A percentile compares a stretch with the other conserved stretches of the same genome.
Conservation (phyloP, 1,139 yeast genomes). For the Taphrina populina region DNA sequence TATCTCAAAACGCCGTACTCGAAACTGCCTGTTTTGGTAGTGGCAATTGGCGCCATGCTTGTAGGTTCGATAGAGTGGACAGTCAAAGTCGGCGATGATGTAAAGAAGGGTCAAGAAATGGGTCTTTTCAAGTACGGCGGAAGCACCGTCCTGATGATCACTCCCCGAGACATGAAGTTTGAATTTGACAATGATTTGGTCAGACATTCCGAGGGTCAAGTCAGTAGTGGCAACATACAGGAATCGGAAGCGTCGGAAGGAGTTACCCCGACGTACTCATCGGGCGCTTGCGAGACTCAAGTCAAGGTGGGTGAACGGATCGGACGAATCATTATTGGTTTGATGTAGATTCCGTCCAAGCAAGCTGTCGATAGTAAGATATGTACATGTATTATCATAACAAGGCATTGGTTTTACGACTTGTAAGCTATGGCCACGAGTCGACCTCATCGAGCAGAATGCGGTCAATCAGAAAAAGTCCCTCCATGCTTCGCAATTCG, state of each 20-base stretch:
- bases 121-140: constrained; percentile 99
- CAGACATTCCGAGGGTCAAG: constrained; percentile 54
- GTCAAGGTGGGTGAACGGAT: constrained; percentile 14
- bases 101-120: constrained; percentile 73
- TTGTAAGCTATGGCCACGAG: neutral
- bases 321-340: neutral
- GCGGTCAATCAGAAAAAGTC: neutral
- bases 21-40: constrained; percentile 61
- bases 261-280: no score
- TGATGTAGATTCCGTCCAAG: neutral
- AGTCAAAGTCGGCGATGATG: constrained; percentile 58
- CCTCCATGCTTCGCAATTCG: neutral
- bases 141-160: constrained; percentile 72
- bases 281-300: constrained; percentile 9
- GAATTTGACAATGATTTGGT: constrained; percentile 71
- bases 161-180: constrained; percentile 49
- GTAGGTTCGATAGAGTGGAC: constrained; percentile 84
- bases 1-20: neutral
- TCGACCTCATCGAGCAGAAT: no score
- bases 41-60: constrained; percentile 98
- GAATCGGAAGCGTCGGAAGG: neutral
- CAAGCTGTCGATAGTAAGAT: neutral
- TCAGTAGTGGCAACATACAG: neutral
- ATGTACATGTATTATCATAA: neutral
- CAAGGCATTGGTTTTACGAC: neutral